Evolutionary conservation across 202 grass and related monocot genomes (phyloP).

Genomic region (Brachypodium distachyon): DNA sequence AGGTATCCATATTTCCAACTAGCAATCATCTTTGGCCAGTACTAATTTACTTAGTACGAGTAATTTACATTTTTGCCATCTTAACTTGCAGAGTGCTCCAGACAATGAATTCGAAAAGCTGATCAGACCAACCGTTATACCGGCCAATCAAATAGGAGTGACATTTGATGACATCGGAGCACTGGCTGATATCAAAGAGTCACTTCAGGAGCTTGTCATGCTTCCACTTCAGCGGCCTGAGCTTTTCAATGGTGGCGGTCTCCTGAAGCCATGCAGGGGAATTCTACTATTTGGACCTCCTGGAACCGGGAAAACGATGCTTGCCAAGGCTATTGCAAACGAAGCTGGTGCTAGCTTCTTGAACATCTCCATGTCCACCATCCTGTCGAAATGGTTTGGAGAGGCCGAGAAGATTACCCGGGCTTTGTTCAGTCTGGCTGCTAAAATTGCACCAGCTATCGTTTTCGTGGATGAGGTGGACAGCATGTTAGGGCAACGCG

Average conservation of each 20-base stretch:
- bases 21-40: background rate
- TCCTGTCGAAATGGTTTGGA: constrained; percentile 75
- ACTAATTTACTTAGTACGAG: background rate
- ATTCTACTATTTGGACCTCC: constrained; percentile 90
- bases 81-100: constrained; percentile 35
- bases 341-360: constrained; percentile 88
- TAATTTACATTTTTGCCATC: background rate
- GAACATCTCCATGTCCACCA: constrained; percentile 78
- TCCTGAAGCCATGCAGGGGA: constrained; percentile 82
- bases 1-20: constrained; percentile 31
- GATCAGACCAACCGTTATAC: constrained; percentile 60
- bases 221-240: constrained; percentile 81
- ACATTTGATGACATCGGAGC: constrained; percentile 74
- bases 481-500: constrained; percentile 66
- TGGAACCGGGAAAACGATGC: constrained; percentile 96
- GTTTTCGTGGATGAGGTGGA: constrained; percentile 96
- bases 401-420: constrained; percentile 66
- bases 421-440: constrained; percentile 72
- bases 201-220: constrained; percentile 76
- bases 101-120: constrained; percentile 76
- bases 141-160: constrained; percentile 63
- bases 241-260: constrained; percentile 74
- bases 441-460: constrained; percentile 80
- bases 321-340: constrained; percentile 87
- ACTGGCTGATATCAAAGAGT: constrained; percentile 73